Conservation (phyloP, 2,329 filamentous ascomycete species). For the Dendryphion nanum region DNA sequence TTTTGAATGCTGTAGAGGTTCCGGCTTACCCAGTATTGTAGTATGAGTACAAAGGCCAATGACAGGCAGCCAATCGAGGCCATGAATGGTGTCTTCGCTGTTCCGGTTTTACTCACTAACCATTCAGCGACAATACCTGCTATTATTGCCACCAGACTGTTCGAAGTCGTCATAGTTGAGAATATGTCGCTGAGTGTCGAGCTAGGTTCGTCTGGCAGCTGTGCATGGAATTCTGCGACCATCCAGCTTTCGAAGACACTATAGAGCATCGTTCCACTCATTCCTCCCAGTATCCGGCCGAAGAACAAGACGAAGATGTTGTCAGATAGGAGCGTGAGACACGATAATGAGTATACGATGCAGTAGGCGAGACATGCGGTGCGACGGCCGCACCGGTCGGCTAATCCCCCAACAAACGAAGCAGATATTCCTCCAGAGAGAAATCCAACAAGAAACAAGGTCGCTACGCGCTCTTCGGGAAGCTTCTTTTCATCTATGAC, state of each 20-base stretch:
- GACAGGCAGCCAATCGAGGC: slow-evolving; percentile 46
- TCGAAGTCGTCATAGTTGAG: slow-evolving; percentile 57
- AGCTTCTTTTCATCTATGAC: slow-evolving; percentile 45
- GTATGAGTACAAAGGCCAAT: slow-evolving; percentile 48
- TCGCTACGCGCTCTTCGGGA: slow-evolving; percentile 45
- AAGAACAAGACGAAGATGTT: slow-evolving; percentile 49
- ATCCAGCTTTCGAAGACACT: slow-evolving; percentile 63
- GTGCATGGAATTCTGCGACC: slow-evolving; percentile 56
- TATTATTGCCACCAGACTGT: slow-evolving; percentile 49
- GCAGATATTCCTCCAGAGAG: slow-evolving; percentile 51
- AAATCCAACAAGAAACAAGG: slow-evolving; percentile 44
- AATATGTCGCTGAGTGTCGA: slow-evolving; percentile 48
- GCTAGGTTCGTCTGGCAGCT: slow-evolving; percentile 44
- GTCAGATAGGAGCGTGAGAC: slow-evolving; percentile 51
- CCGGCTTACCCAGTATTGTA: slow-evolving; percentile 48
- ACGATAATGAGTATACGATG: slow-evolving; percentile 53
- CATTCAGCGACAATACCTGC: slow-evolving; percentile 54
- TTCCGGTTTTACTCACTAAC: slow-evolving; percentile 49
- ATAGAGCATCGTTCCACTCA: slow-evolving; percentile 58
- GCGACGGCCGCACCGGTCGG: slow-evolving; percentile 53
- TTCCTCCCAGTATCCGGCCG: slow-evolving; percentile 55
- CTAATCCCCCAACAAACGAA: slow-evolving; percentile 49
- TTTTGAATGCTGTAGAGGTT: background rate
- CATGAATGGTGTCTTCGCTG: slow-evolving; percentile 54
- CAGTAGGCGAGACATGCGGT: slow-evolving; percentile 57